Evolutionary conservation across 2,329 filamentous ascomycete genomes (phyloP), one percentile per base, ranked within the genome.

Genomic region (Cladosporium sp.): DNA sequence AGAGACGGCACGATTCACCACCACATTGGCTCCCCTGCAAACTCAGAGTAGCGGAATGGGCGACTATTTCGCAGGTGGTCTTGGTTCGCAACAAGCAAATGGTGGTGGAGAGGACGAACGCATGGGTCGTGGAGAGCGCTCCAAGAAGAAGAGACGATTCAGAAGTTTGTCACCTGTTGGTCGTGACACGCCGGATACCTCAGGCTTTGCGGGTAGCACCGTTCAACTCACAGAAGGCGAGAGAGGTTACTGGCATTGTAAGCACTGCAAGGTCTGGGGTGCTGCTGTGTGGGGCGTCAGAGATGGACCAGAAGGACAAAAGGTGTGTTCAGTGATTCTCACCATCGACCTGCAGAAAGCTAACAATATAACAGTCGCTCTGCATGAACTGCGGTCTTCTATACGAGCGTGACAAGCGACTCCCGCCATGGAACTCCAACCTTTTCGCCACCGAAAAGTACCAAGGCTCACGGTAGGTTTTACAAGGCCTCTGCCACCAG

Each of bases 121-220:
- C 5, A 93, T 97, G 88, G 94, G 94, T 26, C 85, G 94, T 64
- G 94, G 94, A 28, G 94, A 97, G 79, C 84, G 94, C 55, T 95
- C 91, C 72, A 98, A 97, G 85, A 96, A 96, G 84, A 97, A 97
- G 86, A 86, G 91, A 69, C 86, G 93, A 29, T 96, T 97, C 81
- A 87, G 93, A 71, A 96, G 93, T 78, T 78, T 97, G 68, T 96
- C 92, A 74, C 94, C 95, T 0, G 80, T 88, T 23, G 91, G 86
- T n/a, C 85, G 93, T 65, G 91, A 91, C 12, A 97, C 93, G 1
- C 93, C 93, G 0, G 93, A 96, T 71, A 81, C 82, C 58, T 83
- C 83, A 7, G 84, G 88, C 23, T 89, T 86, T 79, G 92, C 89
- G 11, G 89, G 87, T 50, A 81, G 86, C 65, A 83, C 82, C 52